Conservation (phyloP, 2,329 filamentous ascomycete genomes). For the Aspergillus sp. region DNA sequence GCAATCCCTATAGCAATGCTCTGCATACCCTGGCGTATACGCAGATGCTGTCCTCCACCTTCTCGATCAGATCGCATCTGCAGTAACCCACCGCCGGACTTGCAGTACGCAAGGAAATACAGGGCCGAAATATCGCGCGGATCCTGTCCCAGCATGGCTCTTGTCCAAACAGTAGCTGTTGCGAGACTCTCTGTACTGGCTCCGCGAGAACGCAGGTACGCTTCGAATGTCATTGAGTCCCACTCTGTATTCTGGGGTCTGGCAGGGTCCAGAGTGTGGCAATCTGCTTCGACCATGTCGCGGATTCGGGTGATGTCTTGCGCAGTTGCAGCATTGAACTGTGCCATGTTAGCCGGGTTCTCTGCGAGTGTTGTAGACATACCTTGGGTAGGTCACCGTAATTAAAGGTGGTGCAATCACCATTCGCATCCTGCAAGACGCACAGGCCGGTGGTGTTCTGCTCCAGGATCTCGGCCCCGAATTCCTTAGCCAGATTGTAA, state of each 20-base stretch:
- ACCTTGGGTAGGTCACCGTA: slow-evolving; percentile 17
- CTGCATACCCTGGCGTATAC: slow-evolving; percentile 51
- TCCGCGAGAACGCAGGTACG: slow-evolving; percentile 35
- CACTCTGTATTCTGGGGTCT: slow-evolving; percentile 25
- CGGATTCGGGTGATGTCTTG: slow-evolving; percentile 34
- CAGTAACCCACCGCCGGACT: slow-evolving; percentile 52
- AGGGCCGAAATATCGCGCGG: slow-evolving; percentile 52
- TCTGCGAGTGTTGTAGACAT: background rate
- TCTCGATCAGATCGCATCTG: slow-evolving; percentile 55
- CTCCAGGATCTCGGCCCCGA: slow-evolving; percentile 44
- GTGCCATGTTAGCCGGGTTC: background rate
- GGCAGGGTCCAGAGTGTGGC: slow-evolving; percentile 33
- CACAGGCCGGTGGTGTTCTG: slow-evolving; percentile 51
- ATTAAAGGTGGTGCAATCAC: slow-evolving; percentile 18
- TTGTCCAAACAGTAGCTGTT: slow-evolving; percentile 47
- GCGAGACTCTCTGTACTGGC: slow-evolving; percentile 30
- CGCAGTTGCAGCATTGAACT: slow-evolving; percentile 23
- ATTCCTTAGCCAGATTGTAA: slow-evolving; percentile 32
- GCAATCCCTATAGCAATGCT: slow-evolving; percentile 41
- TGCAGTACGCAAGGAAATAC: slow-evolving; percentile 58
- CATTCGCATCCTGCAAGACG: slow-evolving; percentile 44
- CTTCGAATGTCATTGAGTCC: slow-evolving; percentile 41
- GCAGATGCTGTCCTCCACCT: slow-evolving; percentile 54
- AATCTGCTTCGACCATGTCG: slow-evolving; percentile 40
- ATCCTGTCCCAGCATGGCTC: slow-evolving; percentile 54